phyloP scores from a whole-genome alignment of 768 basidiomycete species.

The Suillus occidentalis region DNA sequence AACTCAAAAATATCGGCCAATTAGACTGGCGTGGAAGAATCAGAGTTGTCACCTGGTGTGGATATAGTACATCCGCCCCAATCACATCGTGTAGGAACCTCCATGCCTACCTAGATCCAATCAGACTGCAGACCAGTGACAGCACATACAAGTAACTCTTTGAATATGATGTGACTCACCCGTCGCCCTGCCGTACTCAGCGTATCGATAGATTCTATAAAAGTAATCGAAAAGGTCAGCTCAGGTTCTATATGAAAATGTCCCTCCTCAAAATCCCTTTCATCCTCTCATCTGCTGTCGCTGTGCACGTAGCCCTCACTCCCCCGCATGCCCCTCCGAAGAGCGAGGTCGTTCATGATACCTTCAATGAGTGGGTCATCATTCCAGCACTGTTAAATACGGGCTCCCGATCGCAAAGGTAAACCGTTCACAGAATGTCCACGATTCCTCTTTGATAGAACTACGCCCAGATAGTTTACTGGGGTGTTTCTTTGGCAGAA shows the following conservation, averaged over 20 bases:
- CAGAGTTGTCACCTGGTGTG: background rate
- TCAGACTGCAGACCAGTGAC: background rate
- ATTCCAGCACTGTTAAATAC: background rate
- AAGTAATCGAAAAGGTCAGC: too few relatives aligned
- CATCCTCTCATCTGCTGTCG: slow-evolving; percentile 41
- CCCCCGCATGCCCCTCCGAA: slow-evolving; percentile 45
- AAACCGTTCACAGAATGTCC: background rate
- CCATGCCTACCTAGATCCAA: background rate
- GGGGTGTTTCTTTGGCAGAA: slow-evolving; percentile 4
- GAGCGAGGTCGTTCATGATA: slow-evolving; percentile 26
- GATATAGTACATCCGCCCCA: background rate
- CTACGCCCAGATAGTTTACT: slow-evolving; percentile 4
- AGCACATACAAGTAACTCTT: background rate
- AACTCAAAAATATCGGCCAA: background rate
- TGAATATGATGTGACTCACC: background rate
- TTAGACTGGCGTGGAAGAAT: background rate
- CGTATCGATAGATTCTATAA: background rate
- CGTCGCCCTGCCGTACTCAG: background rate
- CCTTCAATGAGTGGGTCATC: slow-evolving; percentile 5
- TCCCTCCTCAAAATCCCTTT: slow-evolving; percentile 42
- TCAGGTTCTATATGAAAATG: slow-evolving; percentile 15
- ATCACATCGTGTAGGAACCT: background rate
- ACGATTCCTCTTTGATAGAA: background rate
- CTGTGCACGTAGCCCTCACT: slow-evolving; percentile 42
- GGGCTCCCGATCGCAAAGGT: background rate